phyloP scores from a whole-genome alignment of 1,139 yeast species.

The Protomyces arabidopsidicola region DNA sequence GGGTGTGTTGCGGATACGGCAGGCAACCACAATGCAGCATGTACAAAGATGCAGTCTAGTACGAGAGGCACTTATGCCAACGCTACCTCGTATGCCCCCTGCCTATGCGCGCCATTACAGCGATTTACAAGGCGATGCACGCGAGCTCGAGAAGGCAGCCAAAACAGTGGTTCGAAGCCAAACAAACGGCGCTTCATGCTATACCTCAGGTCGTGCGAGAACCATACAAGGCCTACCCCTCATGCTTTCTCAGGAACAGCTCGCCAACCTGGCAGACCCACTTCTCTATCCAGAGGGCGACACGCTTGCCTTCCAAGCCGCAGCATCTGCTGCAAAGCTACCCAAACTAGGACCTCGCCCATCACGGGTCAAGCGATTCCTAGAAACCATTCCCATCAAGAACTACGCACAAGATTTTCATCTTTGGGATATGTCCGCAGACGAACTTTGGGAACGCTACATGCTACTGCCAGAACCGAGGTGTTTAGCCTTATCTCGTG shows the following conservation, averaged over 20 bases:
- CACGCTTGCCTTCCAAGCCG: neutral
- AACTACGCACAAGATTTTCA: constrained; percentile 14
- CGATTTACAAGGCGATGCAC: neutral
- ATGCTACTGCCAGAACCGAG: constrained; percentile 11
- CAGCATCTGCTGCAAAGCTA: neutral
- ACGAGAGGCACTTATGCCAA: too few relatives aligned
- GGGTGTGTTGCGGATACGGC: neutral
- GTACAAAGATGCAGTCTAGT: neutral
- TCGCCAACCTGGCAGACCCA: neutral
- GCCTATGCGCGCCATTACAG: neutral
- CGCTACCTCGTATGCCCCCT: neutral
- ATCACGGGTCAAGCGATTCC: constrained; percentile 1
- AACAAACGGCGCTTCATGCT: too few relatives aligned
- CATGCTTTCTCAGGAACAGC: neutral
- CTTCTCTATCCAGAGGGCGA: neutral
- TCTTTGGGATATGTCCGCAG: constrained; percentile 21
- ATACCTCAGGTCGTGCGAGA: neutral
- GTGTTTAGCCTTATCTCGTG: constrained; percentile 3
- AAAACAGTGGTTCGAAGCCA: neutral
- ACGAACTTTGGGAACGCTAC: constrained; percentile 9
- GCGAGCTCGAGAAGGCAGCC: neutral
- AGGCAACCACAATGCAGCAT: neutral
- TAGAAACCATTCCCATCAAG: constrained; percentile 12
- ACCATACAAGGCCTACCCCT: neutral
- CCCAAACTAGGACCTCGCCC: constrained; percentile 2